Evolutionary conservation across 2,329 filamentous ascomycete genomes (phyloP).

Genomic region (Hypoxylon sp.): DNA sequence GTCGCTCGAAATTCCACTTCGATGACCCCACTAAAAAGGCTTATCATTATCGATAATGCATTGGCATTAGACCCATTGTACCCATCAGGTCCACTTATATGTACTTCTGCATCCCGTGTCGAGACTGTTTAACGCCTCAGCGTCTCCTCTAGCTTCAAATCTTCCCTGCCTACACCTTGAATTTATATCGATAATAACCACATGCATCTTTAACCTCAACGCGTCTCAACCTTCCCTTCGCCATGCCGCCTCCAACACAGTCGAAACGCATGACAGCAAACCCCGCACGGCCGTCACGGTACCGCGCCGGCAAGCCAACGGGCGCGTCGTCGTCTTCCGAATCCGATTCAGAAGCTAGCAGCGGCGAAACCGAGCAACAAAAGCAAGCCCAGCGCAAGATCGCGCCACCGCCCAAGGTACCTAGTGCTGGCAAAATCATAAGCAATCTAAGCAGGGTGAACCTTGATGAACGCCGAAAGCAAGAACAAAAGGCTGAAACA

Average conservation of each 20-base stretch:
- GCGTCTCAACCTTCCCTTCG: neutral
- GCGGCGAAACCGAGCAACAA: conserved; percentile 55
- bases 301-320: conserved; percentile 86
- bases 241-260: conserved; percentile 63
- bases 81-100: neutral
- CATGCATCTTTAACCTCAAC: conserved; percentile 9
- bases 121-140: neutral
- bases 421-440: conserved; percentile 70
- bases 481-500: conserved; percentile 64
- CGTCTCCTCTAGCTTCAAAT: no score
- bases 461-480: conserved; percentile 63
- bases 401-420: conserved; percentile 70
- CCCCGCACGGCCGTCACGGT: conserved; percentile 82
- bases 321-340: conserved; percentile 68
- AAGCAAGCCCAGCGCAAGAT: conserved; percentile 56
- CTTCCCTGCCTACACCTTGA: no score
- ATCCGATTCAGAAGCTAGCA: conserved; percentile 64
- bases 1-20: neutral
- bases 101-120: neutral
- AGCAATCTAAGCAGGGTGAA: conserved; percentile 68
- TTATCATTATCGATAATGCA: conserved; percentile 26
- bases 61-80: no score
- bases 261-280: conserved; percentile 95
- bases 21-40: conserved; percentile 1
- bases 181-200: no score